These are phyloP conservation scores for Trebouxia sp. DNA, from an alignment of 139 green algal species.

Conservation along the genomic window DNA sequence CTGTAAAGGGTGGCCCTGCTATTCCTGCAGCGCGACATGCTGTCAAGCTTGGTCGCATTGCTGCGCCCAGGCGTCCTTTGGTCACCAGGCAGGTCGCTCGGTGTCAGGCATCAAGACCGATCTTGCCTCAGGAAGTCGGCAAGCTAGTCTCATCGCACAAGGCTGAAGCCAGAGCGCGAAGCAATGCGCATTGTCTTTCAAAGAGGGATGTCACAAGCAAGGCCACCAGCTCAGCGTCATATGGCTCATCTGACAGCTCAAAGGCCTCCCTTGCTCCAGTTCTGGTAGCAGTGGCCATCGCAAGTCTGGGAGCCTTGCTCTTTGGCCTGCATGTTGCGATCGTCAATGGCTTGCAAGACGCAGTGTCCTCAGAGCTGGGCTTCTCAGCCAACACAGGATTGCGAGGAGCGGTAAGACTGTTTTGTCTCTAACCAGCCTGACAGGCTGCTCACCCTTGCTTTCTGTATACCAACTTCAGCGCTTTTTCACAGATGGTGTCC, in stretches of 20 bases:
- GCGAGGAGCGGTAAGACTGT: constrained; percentile 44
- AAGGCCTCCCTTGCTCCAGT: constrained; percentile 41
- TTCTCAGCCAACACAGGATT: constrained; percentile 77
- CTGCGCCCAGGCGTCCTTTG: no score
- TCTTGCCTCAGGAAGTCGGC: background rate
- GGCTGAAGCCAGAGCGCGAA: background rate
- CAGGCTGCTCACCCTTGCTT: background rate
- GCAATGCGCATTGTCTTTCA: no score
- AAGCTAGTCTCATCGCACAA: background rate
- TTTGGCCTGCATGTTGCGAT: constrained; percentile 90
- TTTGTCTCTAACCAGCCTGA: background rate
- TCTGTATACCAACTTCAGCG: background rate
- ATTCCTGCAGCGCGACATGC: background rate
- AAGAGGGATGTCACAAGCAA: background rate
- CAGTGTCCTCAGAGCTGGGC: constrained; percentile 77
- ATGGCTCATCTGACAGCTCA: background rate
- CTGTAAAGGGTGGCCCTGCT: background rate
- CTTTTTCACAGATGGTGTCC: constrained; percentile 74
- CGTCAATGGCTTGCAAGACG: constrained; percentile 88
- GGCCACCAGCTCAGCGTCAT: background rate
- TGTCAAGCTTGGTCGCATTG: background rate
- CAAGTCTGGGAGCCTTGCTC: constrained; percentile 69
- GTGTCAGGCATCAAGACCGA: background rate
- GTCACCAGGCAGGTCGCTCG: background rate
- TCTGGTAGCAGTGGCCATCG: constrained; percentile 59